Base-by-base conservation (phyloP, 768 basidiomycete genomes). In the Serendipita sp. region DNA sequence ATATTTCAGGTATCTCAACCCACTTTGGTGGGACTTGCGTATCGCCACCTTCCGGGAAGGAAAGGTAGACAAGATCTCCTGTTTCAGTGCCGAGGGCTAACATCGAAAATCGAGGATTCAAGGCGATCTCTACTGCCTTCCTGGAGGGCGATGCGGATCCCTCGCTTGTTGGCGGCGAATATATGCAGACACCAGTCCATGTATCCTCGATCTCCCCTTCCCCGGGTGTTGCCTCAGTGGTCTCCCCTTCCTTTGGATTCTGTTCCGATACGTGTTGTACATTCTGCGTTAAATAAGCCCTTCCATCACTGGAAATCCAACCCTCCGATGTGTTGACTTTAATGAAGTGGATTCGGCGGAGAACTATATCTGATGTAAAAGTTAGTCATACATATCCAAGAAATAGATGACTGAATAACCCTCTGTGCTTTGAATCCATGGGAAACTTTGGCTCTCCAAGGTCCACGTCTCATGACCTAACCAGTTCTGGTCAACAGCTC, bases 261-360 rank as follows among this genome's bases (percentile, higher is more conserved):
- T 11, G n/a, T 11, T 22, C 24, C 4, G 26, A 22, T 3, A 34
- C 17, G 31, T 24, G n/a, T 58, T 58, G 53, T 3, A 58, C 26
- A 34, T 30, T 74, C 63, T 81, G 81, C 4, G 88, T 88, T 65
- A 90, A 80, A 69, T 92, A 92, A 9, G 80, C 87, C 68, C 88
- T 75, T 42, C 90, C 90, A 65, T 92, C 90, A 3, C 87, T 88
- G 1, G 89, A 88, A 51, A 89, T 79, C 90, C 90, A 92, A 0
- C 82, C 82, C 72, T 91, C 90, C 13, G 82, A 79, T 24, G 81
- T 81, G 24, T 81, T 79, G 2, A 74, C 69, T 62, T 80, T 77
- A 42, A 82, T 81, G 67, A 82, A 74, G 26, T 78, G 69, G n/a
- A 92, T 83, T 61, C 82, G 76, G 9, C 72, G 71, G n/a, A 90